Conservation (phyloP, 805 yeast genomes). For the Groenewaldozyma salmanticensis region DNA sequence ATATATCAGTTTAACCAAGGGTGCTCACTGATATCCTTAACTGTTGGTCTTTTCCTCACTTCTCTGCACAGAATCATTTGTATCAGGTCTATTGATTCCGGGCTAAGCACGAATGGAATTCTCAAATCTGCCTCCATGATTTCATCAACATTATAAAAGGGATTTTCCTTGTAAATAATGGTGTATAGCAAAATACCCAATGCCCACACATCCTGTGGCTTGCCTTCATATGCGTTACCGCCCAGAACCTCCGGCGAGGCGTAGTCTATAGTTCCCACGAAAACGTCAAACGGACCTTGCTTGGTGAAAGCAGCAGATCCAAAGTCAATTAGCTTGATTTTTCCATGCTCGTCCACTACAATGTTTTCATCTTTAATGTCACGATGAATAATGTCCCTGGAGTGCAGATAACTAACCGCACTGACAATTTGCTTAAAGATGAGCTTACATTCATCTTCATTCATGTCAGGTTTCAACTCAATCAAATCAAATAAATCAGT, state of each 20-base stretch:
- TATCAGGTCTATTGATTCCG: constrained; percentile 56
- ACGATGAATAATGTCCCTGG: constrained; percentile 81
- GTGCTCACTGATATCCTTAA: constrained; percentile 59
- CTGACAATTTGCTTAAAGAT: constrained; percentile 72
- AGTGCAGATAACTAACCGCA: constrained; percentile 74
- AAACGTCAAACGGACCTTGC: constrained; percentile 93
- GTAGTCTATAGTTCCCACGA: constrained; percentile 94
- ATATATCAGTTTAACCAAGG: constrained; percentile 58
- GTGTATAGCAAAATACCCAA: constrained; percentile 86
- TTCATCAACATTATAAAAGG: constrained; percentile 91
- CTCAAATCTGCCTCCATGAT: constrained; percentile 83
- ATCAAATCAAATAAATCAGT: constrained; percentile 88
- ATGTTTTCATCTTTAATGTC: constrained; percentile 94
- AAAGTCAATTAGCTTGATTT: constrained; percentile 81
- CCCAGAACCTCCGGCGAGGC: constrained; percentile 94
- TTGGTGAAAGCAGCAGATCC: constrained; percentile 88
- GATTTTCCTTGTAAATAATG: constrained; percentile 85
- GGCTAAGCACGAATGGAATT: constrained; percentile 51
- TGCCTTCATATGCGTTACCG: constrained; percentile 85
- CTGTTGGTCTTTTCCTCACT: constrained; percentile 57
- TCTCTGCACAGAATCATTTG: constrained; percentile 59
- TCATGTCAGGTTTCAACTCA: constrained; percentile 74
- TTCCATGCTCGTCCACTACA: constrained; percentile 67
- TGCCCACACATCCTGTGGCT: constrained; percentile 96
- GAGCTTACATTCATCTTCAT: constrained; percentile 65